Conservation (phyloP, 2,329 filamentous ascomycete genomes). For the Seiridium unicorne region DNA sequence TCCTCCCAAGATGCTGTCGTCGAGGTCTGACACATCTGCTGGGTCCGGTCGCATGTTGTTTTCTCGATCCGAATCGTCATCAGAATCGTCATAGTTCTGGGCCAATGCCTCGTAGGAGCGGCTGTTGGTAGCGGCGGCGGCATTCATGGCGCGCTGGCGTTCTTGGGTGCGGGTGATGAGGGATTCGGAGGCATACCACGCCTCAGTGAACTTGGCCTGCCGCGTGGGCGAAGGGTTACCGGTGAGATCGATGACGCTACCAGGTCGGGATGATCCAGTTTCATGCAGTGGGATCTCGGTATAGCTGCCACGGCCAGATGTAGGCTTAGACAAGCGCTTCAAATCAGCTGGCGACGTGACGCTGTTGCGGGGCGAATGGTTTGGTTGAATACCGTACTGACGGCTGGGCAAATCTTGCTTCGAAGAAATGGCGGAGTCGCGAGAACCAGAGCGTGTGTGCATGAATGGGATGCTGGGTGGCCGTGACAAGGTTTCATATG, state of each 20-base stretch:
- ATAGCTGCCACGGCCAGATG: conserved; percentile 44
- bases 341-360: conserved; percentile 39
- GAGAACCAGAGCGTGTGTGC: conserved; percentile 69
- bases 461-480: conserved; percentile 71
- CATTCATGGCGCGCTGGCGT: conserved; percentile 42
- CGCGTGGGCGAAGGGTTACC: conserved; percentile 33
- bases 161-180: conserved; percentile 54
- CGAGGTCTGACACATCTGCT: conserved; percentile 39
- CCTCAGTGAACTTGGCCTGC: conserved; percentile 48
- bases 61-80: conserved; percentile 21
- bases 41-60: conserved; percentile 18
- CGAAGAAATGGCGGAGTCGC: conserved; percentile 51
- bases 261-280: conserved; percentile 22
- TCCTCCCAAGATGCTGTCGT: conserved; percentile 19
- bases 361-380: conserved; percentile 40
- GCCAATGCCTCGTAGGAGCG: conserved; percentile 45
- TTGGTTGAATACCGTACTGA: conserved; percentile 50
- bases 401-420: conserved; percentile 53
- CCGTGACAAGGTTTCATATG: conserved; percentile 43
- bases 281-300: conserved; percentile 47
- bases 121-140: conserved; percentile 31
- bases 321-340: conserved; percentile 44
- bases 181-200: conserved; percentile 54
- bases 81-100: conserved; percentile 39
- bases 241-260: conserved; percentile 11